Evolutionary conservation across 2,329 filamentous ascomycete genomes (phyloP).

Genomic region (Drechslera avenae): DNA sequence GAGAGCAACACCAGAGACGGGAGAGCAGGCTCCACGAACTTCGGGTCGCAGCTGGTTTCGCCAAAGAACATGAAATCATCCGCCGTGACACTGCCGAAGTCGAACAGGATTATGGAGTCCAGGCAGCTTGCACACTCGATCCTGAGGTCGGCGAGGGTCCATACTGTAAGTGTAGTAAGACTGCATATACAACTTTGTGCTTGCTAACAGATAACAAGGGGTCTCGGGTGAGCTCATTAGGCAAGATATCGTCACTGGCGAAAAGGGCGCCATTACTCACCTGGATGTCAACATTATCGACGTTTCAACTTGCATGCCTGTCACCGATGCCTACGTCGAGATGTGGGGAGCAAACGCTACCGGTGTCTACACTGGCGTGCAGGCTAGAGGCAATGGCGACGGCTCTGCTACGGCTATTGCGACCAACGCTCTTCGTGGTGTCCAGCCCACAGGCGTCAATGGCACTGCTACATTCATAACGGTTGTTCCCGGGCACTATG

Average conservation of each 20-base stretch:
- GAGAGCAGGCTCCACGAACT: conserved; percentile 46
- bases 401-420: conserved; percentile 31
- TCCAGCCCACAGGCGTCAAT: conserved; percentile 54
- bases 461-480: conserved; percentile 58
- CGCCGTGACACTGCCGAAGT: conserved; percentile 36
- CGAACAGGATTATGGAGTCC: conserved; percentile 32
- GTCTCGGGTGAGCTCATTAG: conserved; percentile 59
- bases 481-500: conserved; percentile 53
- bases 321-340: conserved; percentile 57
- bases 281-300: conserved; percentile 62
- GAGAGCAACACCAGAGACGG: conserved; percentile 46
- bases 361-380: conserved; percentile 56
- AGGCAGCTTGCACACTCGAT: conserved; percentile 41
- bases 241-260: conserved; percentile 54
- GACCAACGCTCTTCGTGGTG: conserved; percentile 54
- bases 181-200: not conserved
- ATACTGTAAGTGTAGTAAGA: conserved; percentile 35
- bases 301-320: conserved; percentile 58
- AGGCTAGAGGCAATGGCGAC: conserved; percentile 44
- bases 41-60: conserved; percentile 45
- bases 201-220: conserved; percentile 23
- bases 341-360: conserved; percentile 53
- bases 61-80: conserved; percentile 35
- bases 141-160: conserved; percentile 42
- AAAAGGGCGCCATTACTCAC: conserved; percentile 57